These are phyloP conservation scores for Fraxinus americana DNA, from an alignment of 257 asterid species.

Conservation along the genomic window DNA sequence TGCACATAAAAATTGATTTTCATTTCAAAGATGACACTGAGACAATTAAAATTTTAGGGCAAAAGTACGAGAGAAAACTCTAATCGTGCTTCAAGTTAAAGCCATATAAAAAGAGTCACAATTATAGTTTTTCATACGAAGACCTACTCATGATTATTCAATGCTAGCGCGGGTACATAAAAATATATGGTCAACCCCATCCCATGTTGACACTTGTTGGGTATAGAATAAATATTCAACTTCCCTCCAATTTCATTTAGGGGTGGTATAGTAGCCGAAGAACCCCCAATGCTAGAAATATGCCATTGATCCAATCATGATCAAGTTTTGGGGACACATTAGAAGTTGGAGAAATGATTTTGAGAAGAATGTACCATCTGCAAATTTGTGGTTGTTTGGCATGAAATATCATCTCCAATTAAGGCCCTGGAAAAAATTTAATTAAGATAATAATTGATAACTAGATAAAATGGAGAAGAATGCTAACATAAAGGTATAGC, in stretches of 20 bases:
- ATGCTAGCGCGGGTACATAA: not conserved
- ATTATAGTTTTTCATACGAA: not conserved
- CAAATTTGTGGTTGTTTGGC: conserved; percentile 67
- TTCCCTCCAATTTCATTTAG: conserved; percentile 1
- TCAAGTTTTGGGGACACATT: conserved; percentile 29
- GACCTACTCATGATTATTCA: not conserved
- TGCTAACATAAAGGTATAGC: not conserved
- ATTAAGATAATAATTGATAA: not conserved
- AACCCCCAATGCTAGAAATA: conserved; percentile 18
- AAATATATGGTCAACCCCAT: not conserved
- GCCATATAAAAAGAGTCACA: not conserved
- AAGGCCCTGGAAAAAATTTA: conserved; percentile 48
- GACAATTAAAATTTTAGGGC: conserved; percentile 16
- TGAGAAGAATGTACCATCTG: conserved; percentile 80
- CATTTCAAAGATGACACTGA: conserved; percentile 41
- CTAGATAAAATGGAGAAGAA: not conserved
- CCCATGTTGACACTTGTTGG: not conserved
- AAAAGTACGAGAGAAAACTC: conserved; percentile 26
- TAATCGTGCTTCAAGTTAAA: not conserved
- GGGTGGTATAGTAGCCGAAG: conserved; percentile 30
- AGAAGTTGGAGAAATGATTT: conserved; percentile 72
- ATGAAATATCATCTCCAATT: conserved; percentile 64
- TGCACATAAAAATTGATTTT: conserved; percentile 37
- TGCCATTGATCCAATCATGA: conserved; percentile 24
- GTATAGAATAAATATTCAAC: not conserved